A percentile compares a stretch with the other conserved stretches of the same genome.
Conservation (phyloP, 306 rosid genomes). For the Mimosa pudica region DNA sequence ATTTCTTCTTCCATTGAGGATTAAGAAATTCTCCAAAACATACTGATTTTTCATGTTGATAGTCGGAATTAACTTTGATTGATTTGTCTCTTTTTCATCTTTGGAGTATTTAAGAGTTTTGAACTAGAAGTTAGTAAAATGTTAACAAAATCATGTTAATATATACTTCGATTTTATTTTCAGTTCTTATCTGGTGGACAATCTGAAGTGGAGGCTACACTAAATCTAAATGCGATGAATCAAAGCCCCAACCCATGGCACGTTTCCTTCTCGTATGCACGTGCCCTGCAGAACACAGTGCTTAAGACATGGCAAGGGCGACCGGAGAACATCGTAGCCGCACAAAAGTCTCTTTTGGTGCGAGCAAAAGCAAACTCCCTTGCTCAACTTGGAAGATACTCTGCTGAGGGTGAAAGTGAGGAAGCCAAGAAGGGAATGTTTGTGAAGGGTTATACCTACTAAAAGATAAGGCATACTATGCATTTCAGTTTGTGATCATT, state of each 20-base stretch:
- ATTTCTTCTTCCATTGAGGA: not conserved
- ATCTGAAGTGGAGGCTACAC: slow-evolving; percentile 90
- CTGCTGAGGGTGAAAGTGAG: slow-evolving; percentile 82
- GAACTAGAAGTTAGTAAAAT: not conserved
- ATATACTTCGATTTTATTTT: slow-evolving; percentile 28
- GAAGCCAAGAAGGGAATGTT: slow-evolving; percentile 95
- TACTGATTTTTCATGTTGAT: not conserved
- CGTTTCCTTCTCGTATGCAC: slow-evolving; percentile 96
- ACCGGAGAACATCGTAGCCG: slow-evolving; percentile 76
- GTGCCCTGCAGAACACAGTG: slow-evolving; percentile 89
- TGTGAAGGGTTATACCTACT: slow-evolving; percentile 92
- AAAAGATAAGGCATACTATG: slow-evolving; percentile 19
- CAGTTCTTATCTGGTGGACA: slow-evolving; percentile 99
- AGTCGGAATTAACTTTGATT: not conserved
- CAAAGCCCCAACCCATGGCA: slow-evolving; percentile 99
- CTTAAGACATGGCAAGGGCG: slow-evolving; percentile 96
- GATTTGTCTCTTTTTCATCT: not conserved
- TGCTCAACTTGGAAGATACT: slow-evolving; percentile 94
- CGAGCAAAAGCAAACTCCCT: slow-evolving; percentile 97
- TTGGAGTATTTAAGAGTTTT: not conserved
- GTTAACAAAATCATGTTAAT: not conserved
- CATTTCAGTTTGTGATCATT: not conserved
- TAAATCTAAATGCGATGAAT: slow-evolving; percentile 97
- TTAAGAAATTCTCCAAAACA: not conserved
- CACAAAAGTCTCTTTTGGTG: slow-evolving; percentile 81